Evolutionary conservation across 1,284 basidiomycete species (phyloP).

Genomic region (Lignosus rhinocerotis): DNA sequence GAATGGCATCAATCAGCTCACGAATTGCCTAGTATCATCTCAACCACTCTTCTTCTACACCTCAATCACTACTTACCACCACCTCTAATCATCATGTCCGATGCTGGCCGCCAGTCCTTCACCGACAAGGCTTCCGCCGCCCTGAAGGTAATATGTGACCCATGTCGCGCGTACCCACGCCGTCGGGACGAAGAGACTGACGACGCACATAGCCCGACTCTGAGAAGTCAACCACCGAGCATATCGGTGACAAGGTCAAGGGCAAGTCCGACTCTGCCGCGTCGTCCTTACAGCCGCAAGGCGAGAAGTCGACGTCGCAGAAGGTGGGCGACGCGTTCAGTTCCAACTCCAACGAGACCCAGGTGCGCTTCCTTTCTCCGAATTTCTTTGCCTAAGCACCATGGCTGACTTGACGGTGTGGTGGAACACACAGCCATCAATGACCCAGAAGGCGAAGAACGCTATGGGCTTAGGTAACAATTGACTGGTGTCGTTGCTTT

Average conservation of each 20-base stretch:
- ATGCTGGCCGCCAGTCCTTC: conserved; percentile 42
- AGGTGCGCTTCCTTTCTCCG: conserved; percentile 19
- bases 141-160: conserved; percentile 35
- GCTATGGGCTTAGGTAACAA: conserved; percentile 28
- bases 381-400: background rate
- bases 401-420: background rate
- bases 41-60: conserved; percentile 8
- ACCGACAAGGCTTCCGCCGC: conserved; percentile 42
- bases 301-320: conserved; percentile 52
- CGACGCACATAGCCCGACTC: conserved; percentile 32
- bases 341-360: conserved; percentile 35
- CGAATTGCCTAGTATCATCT: background rate
- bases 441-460: conserved; percentile 30
- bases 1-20: background rate
- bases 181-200: background rate
- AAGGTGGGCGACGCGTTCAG: conserved; percentile 52
- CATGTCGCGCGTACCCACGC: background rate
- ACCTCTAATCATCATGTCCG: conserved; percentile 35
- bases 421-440: conserved; percentile 21
- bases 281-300: conserved; percentile 37
- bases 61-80: background rate
- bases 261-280: conserved; percentile 35
- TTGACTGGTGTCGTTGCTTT: background rate
- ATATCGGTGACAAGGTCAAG: conserved; percentile 38
- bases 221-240: conserved; percentile 39